Base-by-base conservation (phyloP, 2,329 filamentous ascomycete species). In the Herpomyces periplanetae region DNA sequence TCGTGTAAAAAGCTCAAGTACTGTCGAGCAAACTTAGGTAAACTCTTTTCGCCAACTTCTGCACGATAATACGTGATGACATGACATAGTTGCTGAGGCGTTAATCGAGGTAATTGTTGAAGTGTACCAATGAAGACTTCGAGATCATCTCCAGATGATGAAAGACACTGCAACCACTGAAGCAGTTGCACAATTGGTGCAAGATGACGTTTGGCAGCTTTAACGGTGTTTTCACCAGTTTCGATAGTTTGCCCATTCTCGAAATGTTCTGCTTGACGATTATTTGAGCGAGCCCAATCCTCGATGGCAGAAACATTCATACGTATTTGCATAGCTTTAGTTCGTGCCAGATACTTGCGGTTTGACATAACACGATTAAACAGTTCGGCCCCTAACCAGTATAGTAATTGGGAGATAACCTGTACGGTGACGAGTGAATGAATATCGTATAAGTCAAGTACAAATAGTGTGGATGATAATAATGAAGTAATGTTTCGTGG, bases 321-420 rank as follows among this genome's bases (percentile, higher is more conserved):
- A 27, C 80, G 66, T 29, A 96, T 91, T 36, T 96, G 80, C 80
- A 96, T 96, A 3, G 80, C 80, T 38, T 96, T 96, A 8, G 80
- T 96, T 20, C 80, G 54, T 4, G 80, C 75, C 5, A 96, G 48
- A 32, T 88, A 96, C 35, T 75, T 73, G 27, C 69, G 57, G 32
- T 84, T 88, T 12, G 66, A 75, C 66, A 96, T 87, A 37, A 96
- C 66, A 23, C 75, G 63, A 37, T 96, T 96, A 44, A 96, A 96
- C 5, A 91, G 53, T 39, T 96, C 80, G 0, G 75, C 68, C 4
- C 73, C 66, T 8, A 96, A 50, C 80, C 80, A 96, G 41, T 88
- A 96, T 17, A 91, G 49, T 2, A 96, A 48, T 33, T 96, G 80
- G 3, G 73, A 66, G 11, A 88, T 44, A 22, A 91, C 69, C 34